Conservation (phyloP, 805 yeast species). For the Lipomyces lipofer region DNA sequence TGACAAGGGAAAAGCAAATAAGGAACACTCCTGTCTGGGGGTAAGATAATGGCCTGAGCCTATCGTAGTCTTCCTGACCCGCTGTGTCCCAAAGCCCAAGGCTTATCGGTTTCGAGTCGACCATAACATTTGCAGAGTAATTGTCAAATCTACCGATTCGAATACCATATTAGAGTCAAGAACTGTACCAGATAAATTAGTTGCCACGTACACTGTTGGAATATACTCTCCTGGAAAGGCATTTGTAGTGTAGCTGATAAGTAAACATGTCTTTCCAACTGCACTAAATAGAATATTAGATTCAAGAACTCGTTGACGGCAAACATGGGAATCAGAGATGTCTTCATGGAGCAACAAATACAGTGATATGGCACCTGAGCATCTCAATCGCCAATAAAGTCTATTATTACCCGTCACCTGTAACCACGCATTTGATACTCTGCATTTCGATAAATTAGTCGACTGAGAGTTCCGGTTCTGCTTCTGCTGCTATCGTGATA, state of each 20-base stretch:
- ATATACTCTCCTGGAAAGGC: slow-evolving; percentile 91
- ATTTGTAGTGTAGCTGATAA: slow-evolving; percentile 86
- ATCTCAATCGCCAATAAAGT: too few species aligned
- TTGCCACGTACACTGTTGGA: slow-evolving; percentile 65
- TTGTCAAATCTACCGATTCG: slow-evolving; percentile 60
- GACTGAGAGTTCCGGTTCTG: too few species aligned
- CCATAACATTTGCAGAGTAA: slow-evolving; percentile 82
- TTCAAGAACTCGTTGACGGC: too few species aligned
- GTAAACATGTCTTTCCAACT: slow-evolving; percentile 88
- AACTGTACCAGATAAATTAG: neutral
- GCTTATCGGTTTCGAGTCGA: slow-evolving; percentile 77
- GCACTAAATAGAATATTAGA: slow-evolving; percentile 56
- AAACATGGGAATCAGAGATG: neutral
- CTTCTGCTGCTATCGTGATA: too few species aligned
- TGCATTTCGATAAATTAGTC: too few species aligned
- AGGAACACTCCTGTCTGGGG: slow-evolving; percentile 90
- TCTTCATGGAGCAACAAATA: neutral
- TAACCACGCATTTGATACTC: slow-evolving; percentile 87
- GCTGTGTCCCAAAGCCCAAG: slow-evolving; percentile 95
- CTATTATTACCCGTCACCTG: slow-evolving; percentile 85
- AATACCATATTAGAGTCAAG: neutral
- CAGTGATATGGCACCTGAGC: neutral
- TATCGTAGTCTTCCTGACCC: slow-evolving; percentile 89
- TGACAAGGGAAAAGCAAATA: slow-evolving; percentile 80
- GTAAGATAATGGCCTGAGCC: slow-evolving; percentile 83